phyloP scores from a whole-genome alignment of 306 rosid genomes.

The Fagus crenata region DNA sequence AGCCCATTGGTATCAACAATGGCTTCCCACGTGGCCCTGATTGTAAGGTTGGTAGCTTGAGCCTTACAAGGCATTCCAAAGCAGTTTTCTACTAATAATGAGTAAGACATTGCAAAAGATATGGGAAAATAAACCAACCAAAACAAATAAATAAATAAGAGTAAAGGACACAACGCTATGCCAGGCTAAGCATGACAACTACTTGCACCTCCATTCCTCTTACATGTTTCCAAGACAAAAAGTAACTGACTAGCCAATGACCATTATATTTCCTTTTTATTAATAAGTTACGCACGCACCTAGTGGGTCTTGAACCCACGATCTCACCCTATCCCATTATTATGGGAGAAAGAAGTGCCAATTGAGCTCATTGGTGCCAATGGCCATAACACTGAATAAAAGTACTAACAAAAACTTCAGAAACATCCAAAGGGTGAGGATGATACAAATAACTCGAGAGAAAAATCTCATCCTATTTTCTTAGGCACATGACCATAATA shows the following conservation, averaged over 20 bases:
- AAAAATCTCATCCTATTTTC: not conserved
- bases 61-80: not conserved
- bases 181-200: not conserved
- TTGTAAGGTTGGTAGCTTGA: not conserved
- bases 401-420: not conserved
- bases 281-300: too few relatives aligned
- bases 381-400: not conserved
- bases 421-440: too few relatives aligned
- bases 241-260: not conserved
- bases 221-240: not conserved
- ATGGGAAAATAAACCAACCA: not conserved
- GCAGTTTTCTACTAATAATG: not conserved
- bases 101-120: not conserved
- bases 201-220: not conserved
- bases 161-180: not conserved
- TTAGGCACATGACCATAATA: not conserved
- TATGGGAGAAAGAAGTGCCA: too few relatives aligned
- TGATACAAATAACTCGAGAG: too few relatives aligned
- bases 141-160: not conserved
- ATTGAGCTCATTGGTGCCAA: too few relatives aligned
- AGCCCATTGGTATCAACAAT: not conserved
- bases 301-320: too few relatives aligned
- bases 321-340: too few relatives aligned
- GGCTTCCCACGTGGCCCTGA: not conserved
- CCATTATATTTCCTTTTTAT: too few relatives aligned